phyloP scores from a whole-genome alignment of 2,329 filamentous ascomycete genomes.

The Westerdykella sp. region DNA sequence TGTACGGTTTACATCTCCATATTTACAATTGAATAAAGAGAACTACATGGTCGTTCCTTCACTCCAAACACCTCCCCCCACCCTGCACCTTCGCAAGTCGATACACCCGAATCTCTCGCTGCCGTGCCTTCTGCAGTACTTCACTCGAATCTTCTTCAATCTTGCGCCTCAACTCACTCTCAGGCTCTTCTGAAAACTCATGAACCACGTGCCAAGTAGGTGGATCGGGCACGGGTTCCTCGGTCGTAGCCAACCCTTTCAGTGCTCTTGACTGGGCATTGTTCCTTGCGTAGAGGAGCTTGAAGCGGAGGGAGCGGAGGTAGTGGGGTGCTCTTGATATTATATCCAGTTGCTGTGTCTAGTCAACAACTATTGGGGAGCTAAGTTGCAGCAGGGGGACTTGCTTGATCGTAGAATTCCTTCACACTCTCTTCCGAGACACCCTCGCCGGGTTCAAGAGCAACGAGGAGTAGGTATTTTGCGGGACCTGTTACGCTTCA shows the following conservation, averaged over 20 bases:
- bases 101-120: constrained; percentile 13
- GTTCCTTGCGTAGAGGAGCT: constrained; percentile 21
- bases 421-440: constrained; percentile 10
- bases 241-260: constrained; percentile 22
- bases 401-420: constrained; percentile 13
- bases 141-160: constrained; percentile 6
- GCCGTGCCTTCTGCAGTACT: constrained; percentile 12
- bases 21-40: too few species aligned
- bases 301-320: constrained; percentile 17
- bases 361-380: not conserved
- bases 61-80: constrained; percentile 14
- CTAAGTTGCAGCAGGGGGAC: not conserved
- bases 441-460: constrained; percentile 12
- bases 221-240: constrained; percentile 19
- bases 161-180: constrained; percentile 2
- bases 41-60: not conserved
- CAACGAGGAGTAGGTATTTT: constrained; percentile 13
- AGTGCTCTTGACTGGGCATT: constrained; percentile 26
- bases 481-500: constrained; percentile 8
- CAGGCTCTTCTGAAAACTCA: constrained; percentile 16
- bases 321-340: constrained; percentile 15
- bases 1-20: too few species aligned
- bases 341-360: constrained; percentile 9
- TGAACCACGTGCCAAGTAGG: constrained; percentile 24
- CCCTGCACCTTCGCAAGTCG: constrained; percentile 13